phyloP scores from a whole-genome alignment of 352 stramenopile genomes.

The Phytophthora hybrid region DNA sequence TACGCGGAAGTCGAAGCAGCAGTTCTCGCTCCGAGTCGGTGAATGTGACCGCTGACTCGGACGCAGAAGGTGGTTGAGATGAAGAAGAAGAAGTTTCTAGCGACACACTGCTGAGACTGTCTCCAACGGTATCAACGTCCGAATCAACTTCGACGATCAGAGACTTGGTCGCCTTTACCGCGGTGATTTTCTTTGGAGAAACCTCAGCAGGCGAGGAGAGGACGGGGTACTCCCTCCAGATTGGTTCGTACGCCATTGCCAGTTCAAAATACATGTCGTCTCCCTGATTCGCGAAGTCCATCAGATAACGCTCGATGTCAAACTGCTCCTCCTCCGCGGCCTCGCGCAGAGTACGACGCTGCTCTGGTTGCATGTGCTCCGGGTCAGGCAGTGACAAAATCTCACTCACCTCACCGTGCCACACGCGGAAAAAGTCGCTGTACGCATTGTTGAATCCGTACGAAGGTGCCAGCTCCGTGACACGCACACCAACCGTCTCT shows the following conservation, averaged over 20 bases:
- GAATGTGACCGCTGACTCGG: conserved; percentile 38
- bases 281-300: conserved; percentile 91
- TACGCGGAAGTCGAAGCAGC: conserved; percentile 71
- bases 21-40: conserved; percentile 79
- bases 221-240: conserved; percentile 82
- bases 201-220: conserved; percentile 1
- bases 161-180: conserved; percentile 25
- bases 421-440: conserved; percentile 93
- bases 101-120: conserved; percentile 34
- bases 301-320: conserved; percentile 95
- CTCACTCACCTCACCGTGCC: conserved; percentile 92
- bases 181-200: conserved; percentile 7
- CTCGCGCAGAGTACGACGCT: conserved; percentile 80
- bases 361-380: conserved; percentile 75
- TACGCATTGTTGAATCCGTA: conserved; percentile 97
- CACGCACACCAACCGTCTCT: conserved; percentile 33
- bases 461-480: conserved; percentile 61
- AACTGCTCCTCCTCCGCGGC: conserved; percentile 94
- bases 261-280: conserved; percentile 95
- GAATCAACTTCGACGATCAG: conserved; percentile 54
- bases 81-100: too few species aligned
- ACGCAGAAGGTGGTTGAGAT: conserved; percentile 6
- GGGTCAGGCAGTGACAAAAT: conserved; percentile 94
- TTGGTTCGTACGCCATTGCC: conserved; percentile 90
- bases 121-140: conserved; percentile 31